These are phyloP conservation scores for Thelonectria rubi DNA, from an alignment of 2,329 filamentous ascomycete species.

Conservation along the genomic window DNA sequence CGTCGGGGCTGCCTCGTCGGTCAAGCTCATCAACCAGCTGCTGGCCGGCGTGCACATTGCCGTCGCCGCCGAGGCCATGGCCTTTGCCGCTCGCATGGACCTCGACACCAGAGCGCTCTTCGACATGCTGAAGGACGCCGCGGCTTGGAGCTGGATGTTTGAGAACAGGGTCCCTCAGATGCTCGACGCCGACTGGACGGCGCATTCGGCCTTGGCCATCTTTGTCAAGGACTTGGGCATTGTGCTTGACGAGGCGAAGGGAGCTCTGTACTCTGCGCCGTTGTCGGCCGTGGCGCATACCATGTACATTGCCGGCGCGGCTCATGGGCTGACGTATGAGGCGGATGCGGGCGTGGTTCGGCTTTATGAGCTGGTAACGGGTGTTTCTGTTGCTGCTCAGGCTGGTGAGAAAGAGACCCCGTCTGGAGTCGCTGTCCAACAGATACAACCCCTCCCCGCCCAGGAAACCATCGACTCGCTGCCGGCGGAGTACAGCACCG, in stretches of 20 bases:
- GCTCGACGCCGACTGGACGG: slow-evolving; percentile 48
- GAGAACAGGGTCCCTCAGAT: slow-evolving; percentile 49
- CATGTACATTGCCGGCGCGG: slow-evolving; percentile 46
- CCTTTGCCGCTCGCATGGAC: slow-evolving; percentile 62
- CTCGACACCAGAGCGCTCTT: slow-evolving; percentile 59
- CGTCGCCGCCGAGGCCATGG: slow-evolving; percentile 64
- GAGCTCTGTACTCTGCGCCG: slow-evolving; percentile 40
- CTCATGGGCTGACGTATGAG: slow-evolving; percentile 46
- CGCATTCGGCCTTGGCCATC: slow-evolving; percentile 48
- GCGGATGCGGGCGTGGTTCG: slow-evolving; percentile 48
- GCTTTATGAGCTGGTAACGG: slow-evolving; percentile 49
- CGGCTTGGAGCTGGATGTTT: slow-evolving; percentile 51
- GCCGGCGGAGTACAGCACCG: slow-evolving; percentile 33
- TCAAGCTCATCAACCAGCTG: slow-evolving; percentile 67
- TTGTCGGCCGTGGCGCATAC: slow-evolving; percentile 45
- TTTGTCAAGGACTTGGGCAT: slow-evolving; percentile 49
- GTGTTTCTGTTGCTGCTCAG: slow-evolving; percentile 32
- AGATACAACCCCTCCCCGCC: slow-evolving; percentile 28
- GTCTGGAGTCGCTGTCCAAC: background rate
- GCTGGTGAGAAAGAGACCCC: background rate
- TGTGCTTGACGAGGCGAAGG: slow-evolving; percentile 46
- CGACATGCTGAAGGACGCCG: slow-evolving; percentile 55
- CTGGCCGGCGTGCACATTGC: slow-evolving; percentile 67
- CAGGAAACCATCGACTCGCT: slow-evolving; percentile 35
- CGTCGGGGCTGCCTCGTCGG: slow-evolving; percentile 62